Conservation (phyloP, 2,329 filamentous ascomycete species). For the Aspergillus phoenicis region DNA sequence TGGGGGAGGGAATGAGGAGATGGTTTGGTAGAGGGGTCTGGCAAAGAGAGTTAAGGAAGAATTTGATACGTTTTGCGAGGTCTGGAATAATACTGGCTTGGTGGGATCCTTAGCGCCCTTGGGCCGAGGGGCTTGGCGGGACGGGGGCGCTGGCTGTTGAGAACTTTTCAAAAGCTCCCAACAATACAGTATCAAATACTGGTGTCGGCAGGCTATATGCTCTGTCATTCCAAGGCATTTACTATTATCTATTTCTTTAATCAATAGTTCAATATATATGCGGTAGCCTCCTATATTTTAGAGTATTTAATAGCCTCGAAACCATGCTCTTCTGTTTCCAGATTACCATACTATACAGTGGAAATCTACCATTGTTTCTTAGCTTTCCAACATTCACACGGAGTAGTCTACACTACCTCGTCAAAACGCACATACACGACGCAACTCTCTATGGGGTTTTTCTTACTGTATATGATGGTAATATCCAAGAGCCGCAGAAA, state of each 20-base stretch:
- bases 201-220: not conserved
- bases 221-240: not conserved
- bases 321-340: no score
- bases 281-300: no score
- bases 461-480: no score
- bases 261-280: not conserved
- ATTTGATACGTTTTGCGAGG: constrained; percentile 43
- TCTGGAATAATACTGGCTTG: constrained; percentile 41
- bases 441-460: no score
- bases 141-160: constrained; percentile 35
- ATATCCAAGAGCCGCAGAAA: no score
- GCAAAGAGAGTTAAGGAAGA: constrained; percentile 36
- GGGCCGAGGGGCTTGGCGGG: constrained; percentile 46
- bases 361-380: no score
- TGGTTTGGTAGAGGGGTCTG: constrained; percentile 26
- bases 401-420: no score
- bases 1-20: constrained; percentile 14
- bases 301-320: no score
- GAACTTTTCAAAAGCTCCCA: constrained; percentile 32
- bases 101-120: constrained; percentile 47
- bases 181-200: constrained; percentile 24
- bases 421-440: no score
- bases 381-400: no score
- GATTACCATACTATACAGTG: no score
- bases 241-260: not conserved